Evolutionary conservation across 257 asterid species (phyloP).

Genomic region (Fraxinus anomala): DNA sequence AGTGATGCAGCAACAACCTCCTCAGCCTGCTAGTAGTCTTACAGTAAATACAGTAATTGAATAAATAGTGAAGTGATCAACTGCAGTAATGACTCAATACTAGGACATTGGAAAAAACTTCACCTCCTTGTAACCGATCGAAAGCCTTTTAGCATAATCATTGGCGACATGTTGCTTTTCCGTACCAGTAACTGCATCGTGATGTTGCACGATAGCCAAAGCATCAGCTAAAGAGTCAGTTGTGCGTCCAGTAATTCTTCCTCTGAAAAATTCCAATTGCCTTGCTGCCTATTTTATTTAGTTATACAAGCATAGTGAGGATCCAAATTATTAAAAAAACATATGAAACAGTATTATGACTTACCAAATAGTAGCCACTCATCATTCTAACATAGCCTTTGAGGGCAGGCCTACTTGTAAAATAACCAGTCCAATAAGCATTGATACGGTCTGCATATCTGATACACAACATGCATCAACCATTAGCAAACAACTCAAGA

Average conservation of each 20-base stretch:
- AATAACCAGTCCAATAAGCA: slow-evolving; percentile 98
- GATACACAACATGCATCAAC: slow-evolving; percentile 30
- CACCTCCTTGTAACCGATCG: slow-evolving; percentile 91
- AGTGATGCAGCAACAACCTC: slow-evolving; percentile 72
- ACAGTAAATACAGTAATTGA: slow-evolving; percentile 18
- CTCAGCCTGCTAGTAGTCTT: slow-evolving; percentile 64
- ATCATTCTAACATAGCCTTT: slow-evolving; percentile 81
- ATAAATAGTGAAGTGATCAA: background rate
- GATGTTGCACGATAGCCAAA: slow-evolving; percentile 91
- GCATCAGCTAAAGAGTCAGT: slow-evolving; percentile 81
- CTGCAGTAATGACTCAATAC: background rate
- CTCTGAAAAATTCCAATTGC: slow-evolving; percentile 75
- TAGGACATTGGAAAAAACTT: slow-evolving; percentile 20
- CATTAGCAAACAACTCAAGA: slow-evolving; percentile 10
- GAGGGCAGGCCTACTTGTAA: slow-evolving; percentile 85
- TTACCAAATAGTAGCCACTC: slow-evolving; percentile 92
- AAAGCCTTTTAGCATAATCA: slow-evolving; percentile 92
- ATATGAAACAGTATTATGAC: slow-evolving; percentile 25
- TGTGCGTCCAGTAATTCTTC: slow-evolving; percentile 71
- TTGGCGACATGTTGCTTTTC: slow-evolving; percentile 90
- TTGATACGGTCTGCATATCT: slow-evolving; percentile 91
- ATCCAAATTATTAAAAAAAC: slow-evolving; percentile 27
- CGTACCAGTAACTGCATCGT: slow-evolving; percentile 95
- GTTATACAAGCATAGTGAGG: slow-evolving; percentile 26
- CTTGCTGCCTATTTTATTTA: slow-evolving; percentile 81